Conservation (phyloP, 2,329 filamentous ascomycete genomes). For the Sarocladium strictum region DNA sequence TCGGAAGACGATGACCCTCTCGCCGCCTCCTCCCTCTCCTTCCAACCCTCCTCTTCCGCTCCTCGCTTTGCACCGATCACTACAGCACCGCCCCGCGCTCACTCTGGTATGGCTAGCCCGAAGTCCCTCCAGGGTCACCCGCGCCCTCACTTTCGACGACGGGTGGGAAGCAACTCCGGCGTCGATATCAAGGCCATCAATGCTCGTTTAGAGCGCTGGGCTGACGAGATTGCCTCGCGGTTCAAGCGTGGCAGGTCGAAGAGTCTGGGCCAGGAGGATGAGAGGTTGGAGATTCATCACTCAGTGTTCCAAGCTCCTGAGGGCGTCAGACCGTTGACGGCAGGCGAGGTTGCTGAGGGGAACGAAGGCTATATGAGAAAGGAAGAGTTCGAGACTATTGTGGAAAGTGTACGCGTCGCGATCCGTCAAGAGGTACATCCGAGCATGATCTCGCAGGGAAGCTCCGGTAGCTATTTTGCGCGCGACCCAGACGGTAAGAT, state of each 20-base stretch:
- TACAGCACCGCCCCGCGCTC: conserved; percentile 49
- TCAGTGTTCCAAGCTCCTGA: conserved; percentile 94
- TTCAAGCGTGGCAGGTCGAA: conserved; percentile 83
- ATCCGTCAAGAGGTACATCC: conserved; percentile 91
- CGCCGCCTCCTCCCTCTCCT: conserved; percentile 46
- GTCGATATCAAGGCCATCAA: conserved; percentile 99
- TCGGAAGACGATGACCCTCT: conserved; percentile 51
- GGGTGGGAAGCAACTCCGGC: conserved; percentile 67
- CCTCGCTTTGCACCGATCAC: conserved; percentile 59
- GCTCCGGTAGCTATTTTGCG: conserved; percentile 97
- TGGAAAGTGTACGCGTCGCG: conserved; percentile 83
- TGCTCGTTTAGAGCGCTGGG: conserved; percentile 89
- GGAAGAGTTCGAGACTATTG: conserved; percentile 77
- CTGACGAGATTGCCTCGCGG: conserved; percentile 93
- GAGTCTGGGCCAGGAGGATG: conserved; percentile 67
- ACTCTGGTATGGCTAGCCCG: conserved; percentile 54
- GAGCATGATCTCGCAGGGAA: conserved; percentile 93
- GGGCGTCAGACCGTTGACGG: conserved; percentile 72
- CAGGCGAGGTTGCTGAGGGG: conserved; percentile 61
- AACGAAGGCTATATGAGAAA: conserved; percentile 66
- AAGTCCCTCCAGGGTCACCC: conserved; percentile 28
- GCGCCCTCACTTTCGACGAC: conserved; percentile 38
- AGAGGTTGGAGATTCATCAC: conserved; percentile 91
- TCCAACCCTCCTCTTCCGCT: conserved; percentile 47
- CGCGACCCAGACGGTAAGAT: conserved; percentile 87